Evolutionary conservation across 1,284 basidiomycete genomes (phyloP), one percentile per base, ranked within the genome.

Genomic region (Schizophyllum amplum): DNA sequence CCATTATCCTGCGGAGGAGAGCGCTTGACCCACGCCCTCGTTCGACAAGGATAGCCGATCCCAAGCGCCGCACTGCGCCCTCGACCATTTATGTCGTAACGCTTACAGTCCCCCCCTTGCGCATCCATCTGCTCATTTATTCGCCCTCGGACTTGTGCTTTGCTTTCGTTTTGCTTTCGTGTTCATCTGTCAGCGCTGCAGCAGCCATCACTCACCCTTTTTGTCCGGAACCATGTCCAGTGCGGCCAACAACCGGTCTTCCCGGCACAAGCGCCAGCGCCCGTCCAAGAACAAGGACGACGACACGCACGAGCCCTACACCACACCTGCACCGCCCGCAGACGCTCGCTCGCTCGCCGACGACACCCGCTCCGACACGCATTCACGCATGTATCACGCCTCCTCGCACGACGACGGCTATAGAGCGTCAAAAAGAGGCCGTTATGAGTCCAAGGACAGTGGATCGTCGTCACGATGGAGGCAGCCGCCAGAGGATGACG

Each of bases 221-320:
- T 42, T 42, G 33, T 42, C 33, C 33, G 33, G 33, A 42, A 42
- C 33, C 7, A 42, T 42, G 33, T 42, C 33, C 17, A 42, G 33
- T 42, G 33, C 33, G 3, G 11, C 33, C 11, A 42, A 17, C 33
- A 9, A 42, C 17, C 33, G 33, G 11, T 17, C 33, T 9, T 42
- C 33, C 17, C 50, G 50, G 7, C 27, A 23, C 55, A n/a, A 51
- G 52, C 42, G 24, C 22, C 26, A 49, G 49, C 13, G 21, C n/a
- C 21, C 23, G 33, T 42, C 46, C 53, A 22, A 55, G 53, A 25
- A 46, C 24, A 20, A 52, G 22, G 26, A 52, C 26, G 63, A 64
- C 26, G 67, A 65, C 22, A 60, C 61, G 52, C 65, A 63, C 51
- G 33, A 42, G 13, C 33, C 33, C 13, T 17, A 42, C 7, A 9